These are phyloP conservation scores for Echinosophora koreensis DNA, from an alignment of 306 rosid species.

Conservation along the genomic window DNA sequence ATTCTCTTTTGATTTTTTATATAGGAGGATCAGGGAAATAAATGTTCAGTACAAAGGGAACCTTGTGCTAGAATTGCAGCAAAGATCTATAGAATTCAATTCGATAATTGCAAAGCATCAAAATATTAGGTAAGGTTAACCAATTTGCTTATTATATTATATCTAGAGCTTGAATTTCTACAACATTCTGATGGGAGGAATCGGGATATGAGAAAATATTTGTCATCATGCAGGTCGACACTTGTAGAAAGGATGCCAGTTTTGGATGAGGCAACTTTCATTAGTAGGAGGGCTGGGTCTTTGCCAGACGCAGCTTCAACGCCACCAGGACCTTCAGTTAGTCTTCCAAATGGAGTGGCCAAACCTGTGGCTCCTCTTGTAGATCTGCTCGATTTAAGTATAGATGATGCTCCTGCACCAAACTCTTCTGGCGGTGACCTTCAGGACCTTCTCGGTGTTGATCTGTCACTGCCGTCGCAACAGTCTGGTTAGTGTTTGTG, in stretches of 20 bases:
- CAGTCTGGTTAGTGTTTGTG: conserved; percentile 73
- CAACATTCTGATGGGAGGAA: conserved; percentile 3
- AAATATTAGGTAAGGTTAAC: conserved; percentile 71
- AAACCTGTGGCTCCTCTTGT: conserved; percentile 82
- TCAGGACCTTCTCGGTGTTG: conserved; percentile 95
- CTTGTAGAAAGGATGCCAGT: conserved; percentile 98
- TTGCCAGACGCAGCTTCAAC: conserved; percentile 63
- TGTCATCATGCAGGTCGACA: conserved; percentile 64
- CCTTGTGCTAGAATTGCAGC: conserved; percentile 97
- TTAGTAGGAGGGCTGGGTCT: conserved; percentile 80
- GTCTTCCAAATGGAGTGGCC: conserved; percentile 81
- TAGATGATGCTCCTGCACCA: conserved; percentile 82
- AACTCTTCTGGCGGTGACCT: conserved; percentile 83
- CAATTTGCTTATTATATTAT: conserved; percentile 26
- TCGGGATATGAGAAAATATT: conserved; percentile 17
- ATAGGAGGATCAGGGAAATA: conserved; percentile 85
- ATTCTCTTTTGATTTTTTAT: conserved; percentile 43
- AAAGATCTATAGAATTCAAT: conserved; percentile 93
- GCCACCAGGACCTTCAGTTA: conserved; percentile 63
- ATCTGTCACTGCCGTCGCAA: conserved; percentile 62
- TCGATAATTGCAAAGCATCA: conserved; percentile 77
- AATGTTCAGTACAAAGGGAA: conserved; percentile 81
- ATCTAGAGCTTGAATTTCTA: conserved; percentile 25
- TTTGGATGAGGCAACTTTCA: conserved; percentile 85
- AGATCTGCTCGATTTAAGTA: conserved; percentile 86